A percentile compares a stretch with the other conserved stretches of the same genome.
phyloP scores from a whole-genome alignment of 1,139 yeast genomes.

The Debaryomycetaceae sp. region DNA sequence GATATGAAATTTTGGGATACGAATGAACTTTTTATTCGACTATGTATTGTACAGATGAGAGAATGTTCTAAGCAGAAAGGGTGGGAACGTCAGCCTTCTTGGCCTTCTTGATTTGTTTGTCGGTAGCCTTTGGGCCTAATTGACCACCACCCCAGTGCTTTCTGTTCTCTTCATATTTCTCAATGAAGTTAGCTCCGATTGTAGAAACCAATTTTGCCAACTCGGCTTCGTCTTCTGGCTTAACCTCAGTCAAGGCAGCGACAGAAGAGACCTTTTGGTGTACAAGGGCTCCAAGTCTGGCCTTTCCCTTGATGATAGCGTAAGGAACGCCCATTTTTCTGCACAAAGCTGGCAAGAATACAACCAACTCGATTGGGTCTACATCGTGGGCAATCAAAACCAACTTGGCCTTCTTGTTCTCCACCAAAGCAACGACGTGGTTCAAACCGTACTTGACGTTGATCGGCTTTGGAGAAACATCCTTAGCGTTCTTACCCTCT shows the following conservation, averaged over 20 bases:
- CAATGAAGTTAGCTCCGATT: conserved; percentile 86
- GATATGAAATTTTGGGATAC: too few species aligned
- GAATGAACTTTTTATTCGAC: background rate
- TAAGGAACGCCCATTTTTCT: conserved; percentile 99
- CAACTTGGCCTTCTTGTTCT: conserved; percentile 97
- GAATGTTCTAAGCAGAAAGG: background rate
- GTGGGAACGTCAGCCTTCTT: conserved; percentile 19
- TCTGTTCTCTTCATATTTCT: conserved; percentile 91
- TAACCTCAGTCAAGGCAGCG: conserved; percentile 94
- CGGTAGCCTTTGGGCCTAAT: conserved; percentile 90
- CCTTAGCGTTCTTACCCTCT: conserved; percentile 94
- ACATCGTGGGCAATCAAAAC: conserved; percentile 97
- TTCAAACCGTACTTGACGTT: conserved; percentile 96
- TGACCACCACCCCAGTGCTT: conserved; percentile 99
- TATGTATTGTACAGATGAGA: background rate
- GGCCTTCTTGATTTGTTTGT: conserved; percentile 52
- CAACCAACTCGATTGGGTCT: conserved; percentile 96
- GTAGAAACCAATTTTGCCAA: conserved; percentile 90
- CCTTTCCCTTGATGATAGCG: conserved; percentile 98
- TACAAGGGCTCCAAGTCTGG: conserved; percentile 95
- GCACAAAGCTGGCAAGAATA: conserved; percentile 96
- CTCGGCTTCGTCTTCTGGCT: conserved; percentile 90
- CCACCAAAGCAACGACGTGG: conserved; percentile 95
- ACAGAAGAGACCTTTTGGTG: conserved; percentile 97
- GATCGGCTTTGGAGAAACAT: conserved; percentile 92